Conservation (phyloP, 2,329 filamentous ascomycete species). For the Microsporum ferrugineum region DNA sequence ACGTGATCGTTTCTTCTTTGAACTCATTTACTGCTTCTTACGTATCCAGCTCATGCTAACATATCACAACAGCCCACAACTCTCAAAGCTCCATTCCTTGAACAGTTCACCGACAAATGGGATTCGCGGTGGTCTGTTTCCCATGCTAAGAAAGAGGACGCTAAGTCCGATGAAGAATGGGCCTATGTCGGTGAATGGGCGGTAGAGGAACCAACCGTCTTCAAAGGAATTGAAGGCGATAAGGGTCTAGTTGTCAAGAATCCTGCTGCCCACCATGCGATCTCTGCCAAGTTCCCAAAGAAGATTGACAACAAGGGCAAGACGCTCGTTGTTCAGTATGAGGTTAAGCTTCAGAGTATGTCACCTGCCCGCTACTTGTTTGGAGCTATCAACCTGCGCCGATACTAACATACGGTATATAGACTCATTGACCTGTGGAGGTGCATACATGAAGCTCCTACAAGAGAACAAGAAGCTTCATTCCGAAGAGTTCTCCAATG, state of each 20-base stretch:
- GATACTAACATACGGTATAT: constrained; percentile 23
- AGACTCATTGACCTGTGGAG: constrained; percentile 95
- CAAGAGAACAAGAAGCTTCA: constrained; percentile 95
- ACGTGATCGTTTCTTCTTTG: constrained; percentile 35
- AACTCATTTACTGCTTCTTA: background rate
- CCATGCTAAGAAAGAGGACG: constrained; percentile 90
- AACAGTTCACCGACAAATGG: constrained; percentile 98
- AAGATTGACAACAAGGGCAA: constrained; percentile 96
- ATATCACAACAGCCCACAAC: constrained; percentile 55
- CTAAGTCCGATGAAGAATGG: constrained; percentile 77
- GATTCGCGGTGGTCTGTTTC: constrained; percentile 87
- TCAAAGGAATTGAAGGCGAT: constrained; percentile 87
- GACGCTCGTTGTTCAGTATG: constrained; percentile 94
- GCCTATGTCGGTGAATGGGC: constrained; percentile 94
- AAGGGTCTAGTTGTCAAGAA: constrained; percentile 98
- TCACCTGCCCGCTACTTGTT: constrained; percentile 15
- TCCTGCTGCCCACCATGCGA: constrained; percentile 93
- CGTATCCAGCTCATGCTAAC: background rate
- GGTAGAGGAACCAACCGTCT: constrained; percentile 82
- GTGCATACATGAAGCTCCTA: constrained; percentile 97
- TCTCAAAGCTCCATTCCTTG: constrained; percentile 86
- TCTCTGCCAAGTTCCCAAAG: constrained; percentile 96
- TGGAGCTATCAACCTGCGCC: background rate
- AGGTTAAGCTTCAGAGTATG: constrained; percentile 97
- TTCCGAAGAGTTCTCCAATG: constrained; percentile 94